Conservation (phyloP, 305 asterid species). For the Fraxinus greggii region DNA sequence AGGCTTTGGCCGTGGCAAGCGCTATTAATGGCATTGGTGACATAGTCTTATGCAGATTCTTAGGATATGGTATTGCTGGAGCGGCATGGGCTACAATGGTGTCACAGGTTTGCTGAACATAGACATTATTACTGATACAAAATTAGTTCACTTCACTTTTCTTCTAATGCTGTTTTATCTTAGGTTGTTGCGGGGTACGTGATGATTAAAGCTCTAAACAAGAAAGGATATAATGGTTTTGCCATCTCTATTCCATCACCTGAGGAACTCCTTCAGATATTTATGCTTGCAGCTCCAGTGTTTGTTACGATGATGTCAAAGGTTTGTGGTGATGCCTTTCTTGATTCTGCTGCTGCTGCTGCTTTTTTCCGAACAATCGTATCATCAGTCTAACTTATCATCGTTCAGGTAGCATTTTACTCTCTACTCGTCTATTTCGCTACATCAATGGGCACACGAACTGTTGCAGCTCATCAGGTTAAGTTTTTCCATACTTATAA, state of each 20-base stretch:
- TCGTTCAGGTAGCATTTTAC: slow-evolving; percentile 69
- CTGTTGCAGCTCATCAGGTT: slow-evolving; percentile 93
- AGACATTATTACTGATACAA: not conserved
- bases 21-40: slow-evolving; percentile 15
- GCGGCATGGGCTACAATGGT: slow-evolving; percentile 99
- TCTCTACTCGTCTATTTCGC: slow-evolving; percentile 86
- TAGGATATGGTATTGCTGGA: slow-evolving; percentile 91
- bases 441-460: slow-evolving; percentile 75
- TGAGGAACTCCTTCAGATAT: slow-evolving; percentile 60
- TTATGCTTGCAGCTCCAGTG: slow-evolving; percentile 88
- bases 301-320: slow-evolving; percentile 90
- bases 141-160: slow-evolving; percentile 8
- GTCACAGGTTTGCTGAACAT: slow-evolving; percentile 62
- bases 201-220: slow-evolving; percentile 77
- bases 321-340: slow-evolving; percentile 46
- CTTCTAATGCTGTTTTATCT: slow-evolving; percentile 19
- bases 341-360: slow-evolving; percentile 1
- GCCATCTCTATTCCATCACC: slow-evolving; percentile 73
- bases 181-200: slow-evolving; percentile 94
- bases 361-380: slow-evolving; percentile 8
- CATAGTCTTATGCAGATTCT: slow-evolving; percentile 71
- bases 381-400: slow-evolving; percentile 26
- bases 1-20: not conserved
- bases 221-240: slow-evolving; percentile 81
- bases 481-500: slow-evolving; percentile 16